Conservation (phyloP, 1,139 yeast genomes). For the Yamadazyma blattariae region DNA sequence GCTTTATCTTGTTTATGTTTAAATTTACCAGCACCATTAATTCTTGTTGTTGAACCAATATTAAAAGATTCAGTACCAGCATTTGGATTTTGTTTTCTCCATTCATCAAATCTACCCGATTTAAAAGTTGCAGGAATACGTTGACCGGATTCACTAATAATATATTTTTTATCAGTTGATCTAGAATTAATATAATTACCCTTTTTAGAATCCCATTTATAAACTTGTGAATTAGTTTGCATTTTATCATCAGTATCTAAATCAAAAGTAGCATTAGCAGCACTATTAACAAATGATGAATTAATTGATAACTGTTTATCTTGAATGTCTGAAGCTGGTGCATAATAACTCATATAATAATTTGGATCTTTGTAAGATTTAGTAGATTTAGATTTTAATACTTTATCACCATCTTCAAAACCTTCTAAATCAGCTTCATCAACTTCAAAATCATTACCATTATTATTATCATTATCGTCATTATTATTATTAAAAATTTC, state of each 20-base stretch:
- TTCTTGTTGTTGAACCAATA: constrained; percentile 12
- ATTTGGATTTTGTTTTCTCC: constrained; percentile 61
- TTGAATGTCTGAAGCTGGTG: constrained; percentile 75
- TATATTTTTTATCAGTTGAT: constrained; percentile 80
- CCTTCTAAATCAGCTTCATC: constrained; percentile 52
- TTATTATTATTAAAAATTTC: constrained; percentile 52
- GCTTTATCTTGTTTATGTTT: constrained; percentile 75
- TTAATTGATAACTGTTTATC: constrained; percentile 72
- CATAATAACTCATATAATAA: constrained; percentile 85
- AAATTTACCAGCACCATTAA: constrained; percentile 43
- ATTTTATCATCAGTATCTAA: constrained; percentile 75
- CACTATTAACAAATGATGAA: constrained; percentile 79
- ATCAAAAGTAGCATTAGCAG: constrained; percentile 82
- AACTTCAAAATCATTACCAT: constrained; percentile 17
- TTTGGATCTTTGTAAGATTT: constrained; percentile 72
- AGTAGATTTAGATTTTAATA: constrained; percentile 22
- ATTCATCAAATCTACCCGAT: constrained; percentile 87
- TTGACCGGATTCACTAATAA: constrained; percentile 94
- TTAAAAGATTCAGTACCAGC: constrained; percentile 10
- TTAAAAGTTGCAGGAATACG: constrained; percentile 88
- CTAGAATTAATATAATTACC: constrained; percentile 84
- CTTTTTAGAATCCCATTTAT: constrained; percentile 93
- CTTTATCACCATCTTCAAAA: constrained; percentile 63
- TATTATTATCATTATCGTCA: constrained; percentile 42
- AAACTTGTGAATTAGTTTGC: constrained; percentile 64